These are phyloP conservation scores for Gonapodya sp. DNA, from an alignment of 192 early-diverging fungal genomes.

Conservation along the genomic window DNA sequence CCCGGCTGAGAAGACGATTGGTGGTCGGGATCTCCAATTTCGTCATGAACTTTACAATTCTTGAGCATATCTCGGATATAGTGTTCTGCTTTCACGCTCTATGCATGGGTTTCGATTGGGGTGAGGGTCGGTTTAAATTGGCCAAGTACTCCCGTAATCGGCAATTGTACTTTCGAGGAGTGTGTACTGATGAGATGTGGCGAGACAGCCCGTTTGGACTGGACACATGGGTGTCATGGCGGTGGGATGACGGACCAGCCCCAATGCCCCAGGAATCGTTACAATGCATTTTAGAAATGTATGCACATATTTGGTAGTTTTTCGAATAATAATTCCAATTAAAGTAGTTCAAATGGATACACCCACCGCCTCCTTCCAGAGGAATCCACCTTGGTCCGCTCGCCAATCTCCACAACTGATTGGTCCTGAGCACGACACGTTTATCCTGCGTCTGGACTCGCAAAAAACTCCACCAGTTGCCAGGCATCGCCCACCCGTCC, in stretches of 20 bases:
- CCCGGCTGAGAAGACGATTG: slow-evolving; percentile 3
- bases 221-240: not conserved
- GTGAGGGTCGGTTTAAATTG: not conserved
- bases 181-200: not conserved
- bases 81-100: not conserved
- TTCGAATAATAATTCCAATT: not conserved
- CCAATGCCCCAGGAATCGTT: slow-evolving; percentile 1
- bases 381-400: no score
- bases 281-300: not conserved
- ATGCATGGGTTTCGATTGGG: not conserved
- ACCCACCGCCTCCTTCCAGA: no score
- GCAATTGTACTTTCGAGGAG: slow-evolving; percentile 1
- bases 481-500: no score
- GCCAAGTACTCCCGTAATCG: not conserved
- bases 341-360: no score
- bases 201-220: not conserved
- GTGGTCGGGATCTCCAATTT: not conserved
- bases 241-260: not conserved
- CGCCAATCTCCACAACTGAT: no score
- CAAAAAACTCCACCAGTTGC: no score
- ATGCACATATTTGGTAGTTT: slow-evolving; percentile 2
- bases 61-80: not conserved
- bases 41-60: not conserved
- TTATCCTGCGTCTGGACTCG: no score
- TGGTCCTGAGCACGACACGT: no score